Percentiles rank a stretch among this genome's conserved stretches.
These are phyloP conservation scores for Liriodendron chinense DNA, from an alignment of 164 flowering plant genomes.

Conservation along the genomic window DNA sequence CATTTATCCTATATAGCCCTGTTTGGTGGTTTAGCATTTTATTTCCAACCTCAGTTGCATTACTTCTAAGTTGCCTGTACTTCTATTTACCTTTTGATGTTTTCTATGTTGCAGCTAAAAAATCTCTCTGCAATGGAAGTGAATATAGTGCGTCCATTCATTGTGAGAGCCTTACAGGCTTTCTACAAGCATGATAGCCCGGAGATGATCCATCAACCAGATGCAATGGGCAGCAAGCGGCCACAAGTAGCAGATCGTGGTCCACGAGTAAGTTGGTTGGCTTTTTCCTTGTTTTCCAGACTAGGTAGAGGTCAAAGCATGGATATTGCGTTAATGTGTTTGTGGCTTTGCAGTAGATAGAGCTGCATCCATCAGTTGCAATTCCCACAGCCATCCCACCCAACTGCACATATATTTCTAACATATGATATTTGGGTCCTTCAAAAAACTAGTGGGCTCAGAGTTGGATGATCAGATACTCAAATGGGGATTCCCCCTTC, in stretches of 20 bases:
- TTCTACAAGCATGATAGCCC: constrained; percentile 84
- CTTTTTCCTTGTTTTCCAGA: background rate
- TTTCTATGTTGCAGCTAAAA: constrained; percentile 48
- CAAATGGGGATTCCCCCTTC: background rate
- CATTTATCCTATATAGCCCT: background rate
- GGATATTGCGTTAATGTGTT: background rate
- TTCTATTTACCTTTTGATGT: background rate
- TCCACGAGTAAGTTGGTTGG: constrained; percentile 51
- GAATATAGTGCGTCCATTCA: constrained; percentile 82
- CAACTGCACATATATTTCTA: background rate
- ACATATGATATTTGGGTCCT: background rate
- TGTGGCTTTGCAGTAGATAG: background rate
- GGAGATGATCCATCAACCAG: constrained; percentile 56
- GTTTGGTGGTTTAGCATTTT: background rate
- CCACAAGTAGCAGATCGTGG: constrained; percentile 47
- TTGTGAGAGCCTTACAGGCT: constrained; percentile 74
- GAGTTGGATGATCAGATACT: background rate
- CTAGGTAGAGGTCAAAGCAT: background rate
- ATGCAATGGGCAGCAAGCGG: constrained; percentile 32
- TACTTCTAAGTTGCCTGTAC: background rate
- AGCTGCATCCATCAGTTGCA: background rate
- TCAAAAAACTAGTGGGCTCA: background rate
- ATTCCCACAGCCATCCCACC: background rate
- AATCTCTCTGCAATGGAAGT: constrained; percentile 95
- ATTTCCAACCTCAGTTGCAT: background rate